These are phyloP conservation scores for Rhodotorula sp. DNA, from an alignment of 1,284 basidiomycete genomes.

Conservation along the genomic window DNA sequence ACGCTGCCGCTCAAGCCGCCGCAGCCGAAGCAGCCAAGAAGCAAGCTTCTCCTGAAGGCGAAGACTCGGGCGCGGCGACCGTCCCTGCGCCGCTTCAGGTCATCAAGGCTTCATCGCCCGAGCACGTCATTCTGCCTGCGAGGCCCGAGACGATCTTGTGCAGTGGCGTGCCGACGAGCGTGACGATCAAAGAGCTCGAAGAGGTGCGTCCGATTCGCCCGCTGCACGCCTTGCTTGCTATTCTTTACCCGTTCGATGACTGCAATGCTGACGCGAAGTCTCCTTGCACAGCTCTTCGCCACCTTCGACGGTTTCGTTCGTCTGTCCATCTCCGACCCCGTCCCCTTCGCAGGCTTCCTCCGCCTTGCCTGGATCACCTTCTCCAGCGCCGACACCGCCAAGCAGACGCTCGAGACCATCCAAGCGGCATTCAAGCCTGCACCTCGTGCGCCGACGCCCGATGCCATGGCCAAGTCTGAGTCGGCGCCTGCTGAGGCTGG, in stretches of 20 bases:
- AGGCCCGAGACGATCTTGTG: constrained; percentile 72
- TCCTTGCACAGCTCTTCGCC: constrained; percentile 46
- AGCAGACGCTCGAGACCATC: constrained; percentile 58
- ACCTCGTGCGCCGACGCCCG: constrained; percentile 52
- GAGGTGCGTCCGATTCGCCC: constrained; percentile 57
- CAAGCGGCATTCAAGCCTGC: constrained; percentile 57
- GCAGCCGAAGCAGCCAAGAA: neutral
- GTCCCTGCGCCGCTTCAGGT: constrained; percentile 56
- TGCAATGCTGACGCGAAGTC: neutral
- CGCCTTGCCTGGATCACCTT: constrained; percentile 90
- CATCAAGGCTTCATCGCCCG: constrained; percentile 58
- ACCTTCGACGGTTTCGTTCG: constrained; percentile 56
- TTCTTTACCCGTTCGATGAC: constrained; percentile 51
- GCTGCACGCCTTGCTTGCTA: neutral
- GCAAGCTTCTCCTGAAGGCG: neutral
- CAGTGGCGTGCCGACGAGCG: constrained; percentile 85
- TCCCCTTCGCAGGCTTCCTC: constrained; percentile 84
- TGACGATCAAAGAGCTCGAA: constrained; percentile 80
- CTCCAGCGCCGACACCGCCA: constrained; percentile 68
- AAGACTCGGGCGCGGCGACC: constrained; percentile 54
- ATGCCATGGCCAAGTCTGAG: neutral
- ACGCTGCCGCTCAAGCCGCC: constrained; percentile 3
- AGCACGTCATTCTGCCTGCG: constrained; percentile 63
- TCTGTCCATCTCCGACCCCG: constrained; percentile 82
- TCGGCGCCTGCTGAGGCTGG: neutral